Conservation (phyloP, 495 filamentous ascomycete genomes). For the Talaromyces adpressus region DNA sequence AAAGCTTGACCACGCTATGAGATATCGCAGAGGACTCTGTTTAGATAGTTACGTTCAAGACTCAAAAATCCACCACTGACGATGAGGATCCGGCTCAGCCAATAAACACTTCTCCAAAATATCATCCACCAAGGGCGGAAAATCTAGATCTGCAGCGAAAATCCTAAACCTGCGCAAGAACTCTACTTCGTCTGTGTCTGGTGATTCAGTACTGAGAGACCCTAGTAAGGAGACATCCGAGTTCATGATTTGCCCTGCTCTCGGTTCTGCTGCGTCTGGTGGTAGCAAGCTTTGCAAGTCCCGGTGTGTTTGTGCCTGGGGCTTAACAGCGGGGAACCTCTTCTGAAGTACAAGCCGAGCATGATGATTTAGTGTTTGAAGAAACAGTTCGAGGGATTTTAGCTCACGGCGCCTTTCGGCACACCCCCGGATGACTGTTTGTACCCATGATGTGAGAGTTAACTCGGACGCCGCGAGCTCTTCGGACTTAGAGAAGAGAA, state of each 20-base stretch:
- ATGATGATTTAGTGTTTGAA: background rate
- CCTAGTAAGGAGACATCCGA: background rate
- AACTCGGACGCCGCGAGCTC: background rate
- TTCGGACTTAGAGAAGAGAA: background rate
- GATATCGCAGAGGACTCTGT: background rate
- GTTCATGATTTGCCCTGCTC: background rate
- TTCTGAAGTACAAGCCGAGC: background rate
- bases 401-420: background rate
- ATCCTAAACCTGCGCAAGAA: background rate
- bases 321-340: background rate
- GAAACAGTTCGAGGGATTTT: background rate
- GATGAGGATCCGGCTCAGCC: background rate
- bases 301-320: background rate
- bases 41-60: background rate
- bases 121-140: too few relatives aligned
- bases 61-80: background rate
- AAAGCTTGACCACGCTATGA: background rate
- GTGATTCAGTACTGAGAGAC: background rate
- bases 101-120: background rate
- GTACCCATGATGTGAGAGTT: background rate
- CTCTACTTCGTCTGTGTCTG: background rate
- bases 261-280: background rate
- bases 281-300: background rate
- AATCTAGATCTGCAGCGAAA: too few relatives aligned
- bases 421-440: background rate